phyloP scores from a whole-genome alignment of 2,329 filamentous ascomycete genomes.

The Aspergillus nomiae region DNA sequence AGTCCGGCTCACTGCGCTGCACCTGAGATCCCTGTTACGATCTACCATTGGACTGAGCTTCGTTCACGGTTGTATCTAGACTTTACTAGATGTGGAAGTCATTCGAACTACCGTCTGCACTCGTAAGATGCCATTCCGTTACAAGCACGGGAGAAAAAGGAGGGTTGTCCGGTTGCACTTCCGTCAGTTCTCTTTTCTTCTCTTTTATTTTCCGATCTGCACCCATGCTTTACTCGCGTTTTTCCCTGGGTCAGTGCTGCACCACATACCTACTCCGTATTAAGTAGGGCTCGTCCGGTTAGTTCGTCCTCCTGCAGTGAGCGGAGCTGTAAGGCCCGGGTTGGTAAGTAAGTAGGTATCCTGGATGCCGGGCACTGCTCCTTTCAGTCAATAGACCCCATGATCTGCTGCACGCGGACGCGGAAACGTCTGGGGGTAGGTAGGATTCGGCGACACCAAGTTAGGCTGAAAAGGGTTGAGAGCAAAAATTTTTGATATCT shows the following conservation, averaged over 20 bases:
- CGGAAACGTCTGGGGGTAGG: conserved; percentile 9
- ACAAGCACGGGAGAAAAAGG: conserved; percentile 8
- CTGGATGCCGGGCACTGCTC: conserved; percentile 5
- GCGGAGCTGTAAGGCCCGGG: not conserved
- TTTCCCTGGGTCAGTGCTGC: conserved; percentile 12
- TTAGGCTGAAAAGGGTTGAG: conserved; percentile 10
- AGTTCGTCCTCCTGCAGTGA: conserved; percentile 7
- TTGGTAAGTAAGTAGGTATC: not conserved
- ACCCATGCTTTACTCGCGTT: conserved; percentile 14
- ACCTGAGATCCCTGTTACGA: conserved; percentile 42
- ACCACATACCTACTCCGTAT: conserved; percentile 7
- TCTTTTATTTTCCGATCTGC: not conserved
- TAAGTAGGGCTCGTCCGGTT: conserved; percentile 9
- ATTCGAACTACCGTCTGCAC: conserved; percentile 12
- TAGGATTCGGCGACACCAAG: conserved; percentile 9
- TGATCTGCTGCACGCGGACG: conserved; percentile 13
- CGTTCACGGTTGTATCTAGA: conserved; percentile 34
- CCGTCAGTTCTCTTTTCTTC: not conserved
- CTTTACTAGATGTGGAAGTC: conserved; percentile 33
- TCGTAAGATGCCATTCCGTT: conserved; percentile 22
- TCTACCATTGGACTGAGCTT: conserved; percentile 42
- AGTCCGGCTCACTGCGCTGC: conserved; percentile 28
- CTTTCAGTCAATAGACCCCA: conserved; percentile 13
- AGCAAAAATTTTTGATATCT: not conserved
- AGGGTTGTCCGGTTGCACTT: conserved; percentile 1